phyloP scores from a whole-genome alignment of 441 rosid species.

The Geranium incanum region DNA sequence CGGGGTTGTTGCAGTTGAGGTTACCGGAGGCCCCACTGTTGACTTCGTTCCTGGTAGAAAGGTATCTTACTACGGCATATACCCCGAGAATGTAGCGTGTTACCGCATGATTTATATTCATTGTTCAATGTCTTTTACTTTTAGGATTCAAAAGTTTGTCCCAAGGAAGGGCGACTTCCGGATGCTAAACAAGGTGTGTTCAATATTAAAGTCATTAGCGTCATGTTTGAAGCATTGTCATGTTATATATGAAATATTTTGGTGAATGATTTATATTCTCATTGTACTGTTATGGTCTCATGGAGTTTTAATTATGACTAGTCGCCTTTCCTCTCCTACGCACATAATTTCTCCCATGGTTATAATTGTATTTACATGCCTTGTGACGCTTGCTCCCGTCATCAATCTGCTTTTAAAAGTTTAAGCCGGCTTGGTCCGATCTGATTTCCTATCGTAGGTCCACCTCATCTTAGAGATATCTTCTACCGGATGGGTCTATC shows the following conservation, averaged over 20 bases:
- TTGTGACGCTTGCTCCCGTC: not conserved
- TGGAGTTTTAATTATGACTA: not conserved
- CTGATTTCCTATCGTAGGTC: not conserved
- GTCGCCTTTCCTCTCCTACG: not conserved
- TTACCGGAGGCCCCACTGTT: constrained; percentile 84
- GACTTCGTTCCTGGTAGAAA: constrained; percentile 82
- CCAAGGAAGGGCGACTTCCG: constrained; percentile 79
- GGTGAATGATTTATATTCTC: not conserved
- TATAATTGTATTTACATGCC: not conserved
- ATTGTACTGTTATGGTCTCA: not conserved
- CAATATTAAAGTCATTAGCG: not conserved
- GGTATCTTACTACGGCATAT: constrained; percentile 32
- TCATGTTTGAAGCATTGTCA: not conserved
- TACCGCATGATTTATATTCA: constrained; percentile 1
- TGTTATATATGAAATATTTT: not conserved
- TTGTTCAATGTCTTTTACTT: not conserved
- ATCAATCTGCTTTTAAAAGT: not conserved
- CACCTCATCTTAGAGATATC: not conserved
- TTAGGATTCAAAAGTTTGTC: constrained; percentile 18
- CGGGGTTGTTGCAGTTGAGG: constrained; percentile 93
- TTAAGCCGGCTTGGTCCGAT: not conserved
- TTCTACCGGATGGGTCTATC: not conserved
- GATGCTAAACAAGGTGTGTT: constrained; percentile 51
- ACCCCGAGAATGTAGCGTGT: not conserved
- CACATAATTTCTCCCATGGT: not conserved